phyloP scores from a whole-genome alignment of 257 asterid genomes.

The Ilex asprella region DNA sequence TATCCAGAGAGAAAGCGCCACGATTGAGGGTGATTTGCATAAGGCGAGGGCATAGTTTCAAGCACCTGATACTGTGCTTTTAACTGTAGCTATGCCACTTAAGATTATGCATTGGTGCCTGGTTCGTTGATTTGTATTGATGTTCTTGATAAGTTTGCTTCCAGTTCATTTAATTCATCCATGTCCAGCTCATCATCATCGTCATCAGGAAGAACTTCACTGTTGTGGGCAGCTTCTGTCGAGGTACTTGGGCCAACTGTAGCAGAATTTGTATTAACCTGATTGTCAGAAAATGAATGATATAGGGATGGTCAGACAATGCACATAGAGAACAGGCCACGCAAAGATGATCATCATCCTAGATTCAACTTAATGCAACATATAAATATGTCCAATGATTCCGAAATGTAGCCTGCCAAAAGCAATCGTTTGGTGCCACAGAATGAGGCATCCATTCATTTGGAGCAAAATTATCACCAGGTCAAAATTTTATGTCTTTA shows the following conservation, averaged over 20 bases:
- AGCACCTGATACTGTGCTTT: too few species aligned
- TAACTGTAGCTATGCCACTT: neutral
- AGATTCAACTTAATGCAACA: too few species aligned
- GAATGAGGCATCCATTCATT: too few species aligned
- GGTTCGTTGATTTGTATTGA: slow-evolving; percentile 61
- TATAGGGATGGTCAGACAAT: too few species aligned
- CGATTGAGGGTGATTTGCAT: too few species aligned
- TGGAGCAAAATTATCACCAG: too few species aligned
- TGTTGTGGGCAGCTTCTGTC: slow-evolving; percentile 28
- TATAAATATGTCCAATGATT: neutral
- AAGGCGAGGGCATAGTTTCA: too few species aligned
- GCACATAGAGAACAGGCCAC: too few species aligned
- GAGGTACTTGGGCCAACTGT: neutral
- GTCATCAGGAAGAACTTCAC: slow-evolving; percentile 22
- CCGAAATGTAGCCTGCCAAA: neutral
- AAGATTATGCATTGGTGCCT: slow-evolving; percentile 22
- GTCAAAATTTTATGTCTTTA: too few species aligned
- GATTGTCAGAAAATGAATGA: neutral
- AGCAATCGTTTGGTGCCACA: neutral
- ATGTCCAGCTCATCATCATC: slow-evolving; percentile 78
- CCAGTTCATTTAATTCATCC: slow-evolving; percentile 82
- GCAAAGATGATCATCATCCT: too few species aligned
- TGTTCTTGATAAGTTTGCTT: slow-evolving; percentile 73
- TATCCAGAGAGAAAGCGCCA: too few species aligned
- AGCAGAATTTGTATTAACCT: slow-evolving; percentile 44